A percentile compares a stretch with the other conserved stretches of the same genome.
phyloP scores from a whole-genome alignment of 805 yeast species.

The Hanseniaspora mollemarum region DNA sequence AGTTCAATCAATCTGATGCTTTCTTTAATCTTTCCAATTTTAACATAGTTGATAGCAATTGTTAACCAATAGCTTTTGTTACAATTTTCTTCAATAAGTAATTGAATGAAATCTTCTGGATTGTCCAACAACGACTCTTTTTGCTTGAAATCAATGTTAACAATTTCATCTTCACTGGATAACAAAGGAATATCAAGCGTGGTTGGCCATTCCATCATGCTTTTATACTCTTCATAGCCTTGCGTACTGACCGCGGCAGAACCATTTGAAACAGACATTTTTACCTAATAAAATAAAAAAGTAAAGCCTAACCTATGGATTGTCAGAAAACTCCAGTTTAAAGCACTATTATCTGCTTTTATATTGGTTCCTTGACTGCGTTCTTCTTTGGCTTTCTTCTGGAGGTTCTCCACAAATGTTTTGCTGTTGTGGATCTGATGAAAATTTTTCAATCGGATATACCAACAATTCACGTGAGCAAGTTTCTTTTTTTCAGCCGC shows the following conservation, averaged over 20 bases:
- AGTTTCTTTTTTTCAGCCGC: neutral
- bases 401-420: no score
- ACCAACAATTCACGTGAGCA: neutral
- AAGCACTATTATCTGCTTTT: no score
- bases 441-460: no score
- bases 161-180: slow-evolving; percentile 63
- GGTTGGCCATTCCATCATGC: slow-evolving; percentile 26
- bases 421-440: no score
- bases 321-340: no score
- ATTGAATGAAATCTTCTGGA: slow-evolving; percentile 81
- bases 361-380: no score
- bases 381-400: no score
- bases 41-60: slow-evolving; percentile 69
- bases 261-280: neutral
- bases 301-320: no score
- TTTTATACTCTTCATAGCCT: slow-evolving; percentile 21
- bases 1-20: slow-evolving; percentile 52
- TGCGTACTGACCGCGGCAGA: neutral
- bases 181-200: slow-evolving; percentile 53
- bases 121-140: slow-evolving; percentile 37
- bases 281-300: neutral
- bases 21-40: slow-evolving; percentile 45
- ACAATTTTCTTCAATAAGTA: slow-evolving; percentile 70
- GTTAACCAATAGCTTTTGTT: slow-evolving; percentile 71
- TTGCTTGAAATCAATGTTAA: slow-evolving; percentile 64